Base-by-base conservation (phyloP, 1,284 basidiomycete genomes). In the Xerocomus amazonicus region DNA sequence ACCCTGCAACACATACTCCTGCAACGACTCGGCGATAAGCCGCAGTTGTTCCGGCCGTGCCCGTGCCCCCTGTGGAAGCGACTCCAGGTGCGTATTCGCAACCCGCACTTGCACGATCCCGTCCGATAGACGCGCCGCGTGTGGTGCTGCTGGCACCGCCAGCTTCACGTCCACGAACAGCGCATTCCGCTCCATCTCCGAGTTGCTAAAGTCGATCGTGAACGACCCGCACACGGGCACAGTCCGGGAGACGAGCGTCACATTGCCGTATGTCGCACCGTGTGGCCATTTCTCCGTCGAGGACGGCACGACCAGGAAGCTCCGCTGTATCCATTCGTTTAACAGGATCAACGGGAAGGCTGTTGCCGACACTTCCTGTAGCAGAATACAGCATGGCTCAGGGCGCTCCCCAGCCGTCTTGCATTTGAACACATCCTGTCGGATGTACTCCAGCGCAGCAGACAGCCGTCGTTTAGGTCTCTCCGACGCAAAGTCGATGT, bases 11-110 rank as follows among this genome's bases (percentile, higher is more conserved):
- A 69, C 71, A 14, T 70, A 57, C 43, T 73, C 71, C 53, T 70
- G 72, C 56, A 85, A 57, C 59, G 78, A 62, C 28, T 72, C 66
- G 9, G 75, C 71, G 44, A 82, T 73, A 37, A 80, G 67, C 29
- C 67, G 61, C 54, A 88, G 56, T 66, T 88, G 85, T 41, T 62
- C 62, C 9, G 75, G 76, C 23, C 85, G 73, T 29, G 66, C 67
- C 13, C 55, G 43, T 17, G 67, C 66, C 1, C 82, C 82, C 1
- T 39, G 17, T 0, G 71, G 68, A 38, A 83, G 59, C 17, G 83
- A 84, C 66, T 88, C 85, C 44, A 88, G 70, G 59, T 88, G 85
- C 17, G 84, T 84, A 61, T 87, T 88, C 16, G 78, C 76, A 38
- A 88, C 65, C 28, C 84, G 74, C 54, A 87, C 48, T 28, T 73